Percentiles rank a stretch among this genome's conserved stretches.
Evolutionary conservation across 352 stramenopile species (phyloP).

Genomic region (Globisporangium polare): DNA sequence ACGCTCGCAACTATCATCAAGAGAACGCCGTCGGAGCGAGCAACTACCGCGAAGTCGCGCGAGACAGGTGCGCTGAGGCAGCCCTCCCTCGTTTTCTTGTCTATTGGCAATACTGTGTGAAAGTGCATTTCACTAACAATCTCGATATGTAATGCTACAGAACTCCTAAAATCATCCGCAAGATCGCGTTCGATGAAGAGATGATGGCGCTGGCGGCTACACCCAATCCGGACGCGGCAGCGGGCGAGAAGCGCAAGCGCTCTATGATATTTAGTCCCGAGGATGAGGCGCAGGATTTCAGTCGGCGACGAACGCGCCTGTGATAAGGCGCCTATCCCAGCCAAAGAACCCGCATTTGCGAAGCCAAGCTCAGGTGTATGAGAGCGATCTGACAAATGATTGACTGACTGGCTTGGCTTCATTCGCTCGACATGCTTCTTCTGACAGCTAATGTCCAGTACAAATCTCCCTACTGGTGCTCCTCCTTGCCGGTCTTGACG

Average conservation of each 20-base stretch:
- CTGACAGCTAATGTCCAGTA: not conserved
- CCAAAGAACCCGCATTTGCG: not conserved
- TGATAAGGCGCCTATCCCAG: not conserved
- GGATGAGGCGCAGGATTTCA: constrained; percentile 22
- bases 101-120: not conserved
- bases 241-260: constrained; percentile 29
- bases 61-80: not conserved
- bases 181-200: constrained; percentile 41
- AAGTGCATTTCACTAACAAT: not conserved
- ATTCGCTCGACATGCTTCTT: not conserved
- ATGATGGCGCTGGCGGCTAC: constrained; percentile 34
- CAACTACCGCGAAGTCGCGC: constrained; percentile 14
- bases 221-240: constrained; percentile 1
- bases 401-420: not conserved
- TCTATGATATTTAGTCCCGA: constrained; percentile 28
- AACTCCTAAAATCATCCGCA: constrained; percentile 31
- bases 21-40: not conserved
- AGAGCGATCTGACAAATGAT: not conserved
- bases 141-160: constrained; percentile 7
- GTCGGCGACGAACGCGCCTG: constrained; percentile 10
- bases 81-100: not conserved
- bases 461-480: constrained; percentile 46
- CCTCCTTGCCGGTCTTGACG: constrained; percentile 81
- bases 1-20: not conserved
- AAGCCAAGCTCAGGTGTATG: not conserved